These are phyloP conservation scores for Lipomyces orientalis DNA, from an alignment of 805 yeast genomes.

Conservation along the genomic window DNA sequence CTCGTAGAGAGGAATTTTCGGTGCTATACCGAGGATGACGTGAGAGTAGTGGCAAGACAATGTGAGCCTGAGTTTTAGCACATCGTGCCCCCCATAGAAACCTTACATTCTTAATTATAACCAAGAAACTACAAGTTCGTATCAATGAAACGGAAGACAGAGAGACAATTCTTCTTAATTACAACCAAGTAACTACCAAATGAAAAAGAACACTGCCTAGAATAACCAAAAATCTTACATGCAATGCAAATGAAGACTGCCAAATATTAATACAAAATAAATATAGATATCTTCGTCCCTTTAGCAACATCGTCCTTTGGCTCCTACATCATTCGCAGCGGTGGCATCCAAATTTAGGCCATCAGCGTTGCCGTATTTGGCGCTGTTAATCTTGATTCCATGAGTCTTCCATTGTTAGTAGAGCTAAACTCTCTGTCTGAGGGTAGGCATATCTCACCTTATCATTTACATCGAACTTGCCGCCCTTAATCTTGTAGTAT, in stretches of 20 bases:
- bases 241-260: background rate
- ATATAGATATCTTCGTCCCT: background rate
- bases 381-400: constrained; percentile 36
- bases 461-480: constrained; percentile 43
- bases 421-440: background rate
- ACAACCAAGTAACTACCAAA: background rate
- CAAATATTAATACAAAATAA: background rate
- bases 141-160: no score
- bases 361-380: constrained; percentile 17
- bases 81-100: no score
- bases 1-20: no score
- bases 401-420: constrained; percentile 24
- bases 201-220: background rate
- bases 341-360: constrained; percentile 23
- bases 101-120: no score
- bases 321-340: constrained; percentile 14
- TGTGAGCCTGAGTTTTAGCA: no score
- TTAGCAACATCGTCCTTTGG: constrained; percentile 32
- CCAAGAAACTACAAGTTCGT: no score
- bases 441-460: constrained; percentile 37
- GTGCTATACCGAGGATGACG: no score
- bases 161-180: no score
- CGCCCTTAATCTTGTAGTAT: constrained; percentile 43
- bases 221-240: background rate
- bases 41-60: no score